These are phyloP conservation scores for Pontederia crassipes DNA, from an alignment of 176 grass and related monocot species.

Conservation along the genomic window DNA sequence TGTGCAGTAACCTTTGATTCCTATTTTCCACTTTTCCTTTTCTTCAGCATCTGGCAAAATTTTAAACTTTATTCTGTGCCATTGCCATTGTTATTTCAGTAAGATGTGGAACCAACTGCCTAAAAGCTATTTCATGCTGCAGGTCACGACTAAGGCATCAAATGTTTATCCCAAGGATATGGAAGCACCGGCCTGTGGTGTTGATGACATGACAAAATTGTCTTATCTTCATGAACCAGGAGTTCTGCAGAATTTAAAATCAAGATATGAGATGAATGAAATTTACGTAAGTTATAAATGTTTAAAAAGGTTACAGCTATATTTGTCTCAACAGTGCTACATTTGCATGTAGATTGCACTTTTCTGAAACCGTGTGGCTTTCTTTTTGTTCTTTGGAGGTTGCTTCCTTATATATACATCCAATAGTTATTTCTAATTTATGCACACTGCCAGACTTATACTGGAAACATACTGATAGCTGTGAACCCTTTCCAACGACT, in stretches of 20 bases:
- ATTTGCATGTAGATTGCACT: too few species aligned
- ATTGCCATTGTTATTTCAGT: neutral
- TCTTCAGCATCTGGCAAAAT: too few species aligned
- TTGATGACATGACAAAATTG: conserved; percentile 99
- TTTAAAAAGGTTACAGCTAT: too few species aligned
- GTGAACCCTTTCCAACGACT: conserved; percentile 96
- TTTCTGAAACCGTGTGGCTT: neutral
- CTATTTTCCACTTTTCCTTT: too few species aligned
- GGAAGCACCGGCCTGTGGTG: conserved; percentile 78
- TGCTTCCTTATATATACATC: too few species aligned
- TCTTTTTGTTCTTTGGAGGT: conserved; percentile 1
- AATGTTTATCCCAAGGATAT: conserved; percentile 75
- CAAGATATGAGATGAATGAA: conserved; percentile 97
- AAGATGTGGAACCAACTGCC: neutral
- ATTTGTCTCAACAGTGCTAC: too few species aligned
- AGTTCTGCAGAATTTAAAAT: conserved; percentile 91
- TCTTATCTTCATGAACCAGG: conserved; percentile 95
- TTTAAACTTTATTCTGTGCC: neutral
- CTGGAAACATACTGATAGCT: conserved; percentile 93
- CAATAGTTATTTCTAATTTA: neutral
- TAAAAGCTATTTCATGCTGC: neutral
- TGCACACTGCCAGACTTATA: conserved; percentile 51
- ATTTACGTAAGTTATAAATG: conserved; percentile 67
- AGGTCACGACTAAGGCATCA: conserved; percentile 58
- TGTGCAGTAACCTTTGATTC: too few species aligned